These are phyloP conservation scores for Alternaria solani DNA, from an alignment of 2,329 filamentous ascomycete genomes.

Conservation along the genomic window DNA sequence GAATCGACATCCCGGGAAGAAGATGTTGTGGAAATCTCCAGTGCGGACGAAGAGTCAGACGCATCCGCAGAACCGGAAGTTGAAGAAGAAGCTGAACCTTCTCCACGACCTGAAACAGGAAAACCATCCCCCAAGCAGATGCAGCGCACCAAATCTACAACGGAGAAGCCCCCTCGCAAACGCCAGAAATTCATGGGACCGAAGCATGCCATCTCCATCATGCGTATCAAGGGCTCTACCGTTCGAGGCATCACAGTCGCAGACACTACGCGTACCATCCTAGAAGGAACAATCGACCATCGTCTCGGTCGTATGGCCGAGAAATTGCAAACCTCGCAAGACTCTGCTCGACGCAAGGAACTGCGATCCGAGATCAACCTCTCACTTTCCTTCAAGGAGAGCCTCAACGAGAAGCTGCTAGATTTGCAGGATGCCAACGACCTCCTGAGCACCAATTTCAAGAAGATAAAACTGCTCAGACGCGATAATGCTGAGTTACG, in stretches of 20 bases:
- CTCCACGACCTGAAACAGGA: slow-evolving; percentile 20
- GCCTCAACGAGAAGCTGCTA: slow-evolving; percentile 59
- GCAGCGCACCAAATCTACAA: slow-evolving; percentile 20
- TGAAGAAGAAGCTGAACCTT: slow-evolving; percentile 26
- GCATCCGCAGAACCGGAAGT: slow-evolving; percentile 26
- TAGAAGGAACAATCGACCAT: slow-evolving; percentile 59
- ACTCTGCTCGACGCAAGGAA: slow-evolving; percentile 50
- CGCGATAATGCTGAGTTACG: slow-evolving; percentile 57
- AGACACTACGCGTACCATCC: slow-evolving; percentile 61
- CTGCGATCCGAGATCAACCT: slow-evolving; percentile 57
- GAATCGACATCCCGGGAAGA: slow-evolving; percentile 7
- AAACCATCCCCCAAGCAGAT: slow-evolving; percentile 22
- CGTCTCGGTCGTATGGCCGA: slow-evolving; percentile 54
- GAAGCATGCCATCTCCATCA: slow-evolving; percentile 43
- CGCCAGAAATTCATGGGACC: slow-evolving; percentile 40
- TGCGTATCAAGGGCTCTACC: slow-evolving; percentile 50
- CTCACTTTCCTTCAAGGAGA: slow-evolving; percentile 57
- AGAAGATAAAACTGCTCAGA: slow-evolving; percentile 56
- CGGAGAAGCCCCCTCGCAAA: slow-evolving; percentile 37
- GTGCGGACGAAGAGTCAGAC: slow-evolving; percentile 25
- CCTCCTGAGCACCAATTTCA: slow-evolving; percentile 57
- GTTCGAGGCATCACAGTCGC: slow-evolving; percentile 57
- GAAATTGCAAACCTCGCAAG: slow-evolving; percentile 48
- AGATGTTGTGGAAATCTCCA: slow-evolving; percentile 23
- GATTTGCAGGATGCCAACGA: slow-evolving; percentile 62